Evolutionary conservation across 345 rosid species (phyloP).

Genomic region (Melaleuca quinquenervia): DNA sequence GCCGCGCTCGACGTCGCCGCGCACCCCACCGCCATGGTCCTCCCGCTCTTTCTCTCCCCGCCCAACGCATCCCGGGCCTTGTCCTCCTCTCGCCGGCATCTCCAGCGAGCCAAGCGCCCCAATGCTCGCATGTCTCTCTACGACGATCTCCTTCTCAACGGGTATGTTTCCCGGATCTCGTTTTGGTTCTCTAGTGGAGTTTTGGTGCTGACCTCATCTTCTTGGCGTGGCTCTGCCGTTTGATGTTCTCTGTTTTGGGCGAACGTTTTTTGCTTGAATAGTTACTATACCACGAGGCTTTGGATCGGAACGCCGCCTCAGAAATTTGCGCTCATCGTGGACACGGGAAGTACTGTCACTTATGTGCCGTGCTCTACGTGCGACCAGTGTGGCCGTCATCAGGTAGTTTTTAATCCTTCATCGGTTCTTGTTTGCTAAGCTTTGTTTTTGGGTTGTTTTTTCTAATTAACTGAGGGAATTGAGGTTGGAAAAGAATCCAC

Average conservation of each 20-base stretch:
- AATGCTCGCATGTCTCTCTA: conserved; percentile 83
- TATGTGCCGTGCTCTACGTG: conserved; percentile 82
- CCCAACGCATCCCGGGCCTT: conserved; percentile 22
- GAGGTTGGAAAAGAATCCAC: not conserved
- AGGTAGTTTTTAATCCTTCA: conserved; percentile 26
- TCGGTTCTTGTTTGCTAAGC: not conserved
- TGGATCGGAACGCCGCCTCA: conserved; percentile 98
- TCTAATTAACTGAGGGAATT: not conserved
- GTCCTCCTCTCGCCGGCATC: conserved; percentile 33
- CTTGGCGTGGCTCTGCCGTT: not conserved
- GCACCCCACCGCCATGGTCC: conserved; percentile 36
- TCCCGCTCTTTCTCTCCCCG: conserved; percentile 61
- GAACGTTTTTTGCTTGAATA: conserved; percentile 3
- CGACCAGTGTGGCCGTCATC: conserved; percentile 74
- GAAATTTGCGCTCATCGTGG: conserved; percentile 77
- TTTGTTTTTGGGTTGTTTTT: not conserved
- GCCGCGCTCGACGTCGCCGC: not conserved
- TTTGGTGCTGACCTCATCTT: not conserved
- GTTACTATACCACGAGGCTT: conserved; percentile 81
- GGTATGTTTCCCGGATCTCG: conserved; percentile 19
- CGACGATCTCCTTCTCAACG: conserved; percentile 88
- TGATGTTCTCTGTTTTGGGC: not conserved
- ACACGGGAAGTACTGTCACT: conserved; percentile 87
- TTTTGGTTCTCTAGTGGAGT: not conserved
- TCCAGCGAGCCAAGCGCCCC: conserved; percentile 38